phyloP scores from a whole-genome alignment of 495 filamentous ascomycete genomes.

The Pyrenula massariospora region DNA sequence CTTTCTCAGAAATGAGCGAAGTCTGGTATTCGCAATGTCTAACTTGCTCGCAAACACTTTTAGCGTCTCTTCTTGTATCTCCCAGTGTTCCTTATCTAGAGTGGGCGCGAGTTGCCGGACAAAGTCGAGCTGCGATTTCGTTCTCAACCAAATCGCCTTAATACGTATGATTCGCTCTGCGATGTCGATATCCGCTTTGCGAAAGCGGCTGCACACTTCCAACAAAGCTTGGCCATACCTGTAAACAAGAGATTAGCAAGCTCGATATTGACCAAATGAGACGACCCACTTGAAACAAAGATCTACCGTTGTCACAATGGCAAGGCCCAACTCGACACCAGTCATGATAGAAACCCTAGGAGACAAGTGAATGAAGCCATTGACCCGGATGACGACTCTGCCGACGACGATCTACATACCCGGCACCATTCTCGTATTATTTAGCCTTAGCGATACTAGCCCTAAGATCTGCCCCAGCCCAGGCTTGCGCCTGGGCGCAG shows the following conservation, averaged over 20 bases:
- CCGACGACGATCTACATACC: too few species aligned
- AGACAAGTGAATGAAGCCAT: too few species aligned
- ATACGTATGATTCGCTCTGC: conserved; percentile 19
- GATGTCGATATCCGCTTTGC: conserved; percentile 14
- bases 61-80: conserved; percentile 18
- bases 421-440: too few species aligned
- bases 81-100: conserved; percentile 21
- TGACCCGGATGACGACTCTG: too few species aligned
- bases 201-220: conserved; percentile 14
- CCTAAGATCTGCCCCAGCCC: too few species aligned
- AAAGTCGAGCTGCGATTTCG: conserved; percentile 21
- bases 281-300: conserved; percentile 17
- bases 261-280: too few species aligned
- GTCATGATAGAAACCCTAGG: too few species aligned
- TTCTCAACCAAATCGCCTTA: conserved; percentile 20
- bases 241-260: too few species aligned
- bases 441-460: too few species aligned
- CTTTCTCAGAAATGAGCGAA: conserved; percentile 12
- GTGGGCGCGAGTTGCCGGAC: conserved; percentile 15
- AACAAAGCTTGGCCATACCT: conserved; percentile 20
- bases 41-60: conserved; percentile 18
- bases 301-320: conserved; percentile 12
- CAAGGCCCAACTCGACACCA: conserved; percentile 10
- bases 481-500: too few species aligned
- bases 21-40: conserved; percentile 10